Base-by-base conservation (phyloP, 441 rosid species). In the Pelargonium hybrid region DNA sequence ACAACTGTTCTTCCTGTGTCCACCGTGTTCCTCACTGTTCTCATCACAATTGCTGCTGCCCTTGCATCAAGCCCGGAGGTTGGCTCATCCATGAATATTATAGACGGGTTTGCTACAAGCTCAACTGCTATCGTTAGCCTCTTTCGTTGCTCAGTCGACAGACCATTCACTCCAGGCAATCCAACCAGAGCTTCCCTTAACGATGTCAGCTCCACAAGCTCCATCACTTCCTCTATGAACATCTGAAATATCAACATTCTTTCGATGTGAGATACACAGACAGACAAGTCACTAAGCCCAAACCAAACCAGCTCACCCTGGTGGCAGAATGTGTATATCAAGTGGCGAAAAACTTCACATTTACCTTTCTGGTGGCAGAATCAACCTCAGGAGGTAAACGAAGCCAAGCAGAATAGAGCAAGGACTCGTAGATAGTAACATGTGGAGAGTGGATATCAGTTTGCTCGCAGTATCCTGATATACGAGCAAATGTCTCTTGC, bases 401-500 rank as follows among this genome's bases (percentile, higher is more conserved):
- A 61, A 87, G 84, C 90, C 92, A 89, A 6, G 94, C 89, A 23
- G 94, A 89, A 77, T 83, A 87, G 67, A 84, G 73, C 79, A 89
- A 77, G 43, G 94, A 86, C 71, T 87, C 94, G 31, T 83, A 84
- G 59, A 89, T 85, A 2, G 94, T 87, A 50, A 88, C 85, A 66
- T 85, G 88, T 66, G 92, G 94, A 50, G 94, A 89, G 72, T 86
- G 94, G 68, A 87, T 88, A 76, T 87, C 94, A 13, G 80, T 87
- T 79, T 88, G 94, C 69, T 88, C 94, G 68, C 94, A 88, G 67
- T 89, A 87, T 68, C 94, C 90, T 0, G 90, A 81, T 71, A 89
- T 84, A 41, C 90, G 85, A 43, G 94, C 88, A 75, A 88, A 88
- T 37, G 91, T 85, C 71, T 84, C 86, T 78, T 88, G 90, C 25